Evolutionary conservation across 179 eudicot species (phyloP).

Genomic region (Heliamphora pulchella): DNA sequence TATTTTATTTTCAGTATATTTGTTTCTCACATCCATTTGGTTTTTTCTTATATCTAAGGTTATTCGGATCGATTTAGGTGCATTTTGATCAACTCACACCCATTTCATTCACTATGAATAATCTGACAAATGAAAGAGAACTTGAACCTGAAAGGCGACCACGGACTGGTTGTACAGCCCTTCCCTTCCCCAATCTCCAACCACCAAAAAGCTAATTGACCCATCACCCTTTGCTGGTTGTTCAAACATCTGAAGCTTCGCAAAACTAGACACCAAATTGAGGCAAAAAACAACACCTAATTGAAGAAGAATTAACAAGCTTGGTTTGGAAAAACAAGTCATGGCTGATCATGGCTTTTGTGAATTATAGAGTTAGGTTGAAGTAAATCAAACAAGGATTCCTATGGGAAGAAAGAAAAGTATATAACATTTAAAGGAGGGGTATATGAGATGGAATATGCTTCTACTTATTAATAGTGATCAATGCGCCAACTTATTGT

Average conservation of each 20-base stretch:
- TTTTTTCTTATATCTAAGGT: too few relatives aligned
- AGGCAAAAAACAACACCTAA: neutral
- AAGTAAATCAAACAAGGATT: neutral
- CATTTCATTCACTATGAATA: neutral
- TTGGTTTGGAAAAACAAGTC: neutral
- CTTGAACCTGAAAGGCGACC: conserved; percentile 47
- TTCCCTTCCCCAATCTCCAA: conserved; percentile 80
- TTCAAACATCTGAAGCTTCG: conserved; percentile 38
- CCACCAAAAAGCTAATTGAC: conserved; percentile 48
- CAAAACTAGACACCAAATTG: conserved; percentile 11
- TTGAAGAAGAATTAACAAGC: neutral
- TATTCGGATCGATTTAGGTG: too few relatives aligned
- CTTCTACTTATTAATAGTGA: neutral
- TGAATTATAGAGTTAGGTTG: neutral
- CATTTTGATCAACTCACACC: too few relatives aligned
- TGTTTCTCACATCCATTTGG: too few relatives aligned
- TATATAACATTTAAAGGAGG: neutral
- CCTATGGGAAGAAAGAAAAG: neutral
- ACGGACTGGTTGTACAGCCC: conserved; percentile 55
- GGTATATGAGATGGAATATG: neutral
- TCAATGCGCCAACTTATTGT: neutral
- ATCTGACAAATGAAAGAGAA: neutral
- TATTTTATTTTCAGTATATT: too few relatives aligned
- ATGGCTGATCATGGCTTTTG: neutral
- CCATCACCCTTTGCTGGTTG: conserved; percentile 44